These are phyloP conservation scores for Fusarium cicatricum DNA, from an alignment of 2,329 filamentous ascomycete genomes.

Conservation along the genomic window DNA sequence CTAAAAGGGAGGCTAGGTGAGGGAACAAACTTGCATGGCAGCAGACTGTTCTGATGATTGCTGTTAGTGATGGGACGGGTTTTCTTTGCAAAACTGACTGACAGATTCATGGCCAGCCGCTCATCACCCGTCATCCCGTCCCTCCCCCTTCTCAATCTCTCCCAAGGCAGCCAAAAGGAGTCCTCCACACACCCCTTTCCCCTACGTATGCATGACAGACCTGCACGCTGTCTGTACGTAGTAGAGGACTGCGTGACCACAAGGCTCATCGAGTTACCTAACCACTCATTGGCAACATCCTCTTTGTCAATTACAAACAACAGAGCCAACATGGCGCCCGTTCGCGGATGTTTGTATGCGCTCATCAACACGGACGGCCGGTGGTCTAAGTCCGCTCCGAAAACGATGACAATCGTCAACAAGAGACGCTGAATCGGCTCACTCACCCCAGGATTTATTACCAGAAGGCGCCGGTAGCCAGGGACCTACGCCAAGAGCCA, in stretches of 20 bases:
- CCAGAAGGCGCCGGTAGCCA: slow-evolving; percentile 21
- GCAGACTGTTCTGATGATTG: slow-evolving; percentile 14
- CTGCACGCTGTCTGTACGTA: slow-evolving; percentile 18
- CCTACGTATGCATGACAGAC: slow-evolving; percentile 34
- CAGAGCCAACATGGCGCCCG: neutral
- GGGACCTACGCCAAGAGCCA: slow-evolving; percentile 27
- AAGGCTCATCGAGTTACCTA: neutral
- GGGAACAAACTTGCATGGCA: slow-evolving; percentile 2
- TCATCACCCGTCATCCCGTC: slow-evolving; percentile 28
- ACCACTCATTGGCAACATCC: neutral
- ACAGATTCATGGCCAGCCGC: slow-evolving; percentile 20
- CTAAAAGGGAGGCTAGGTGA: neutral
- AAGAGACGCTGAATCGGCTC: slow-evolving; percentile 25
- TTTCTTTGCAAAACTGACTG: slow-evolving; percentile 13
- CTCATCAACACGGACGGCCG: neutral
- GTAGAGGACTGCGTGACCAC: slow-evolving; percentile 12
- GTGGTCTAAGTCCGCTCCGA: slow-evolving; percentile 19
- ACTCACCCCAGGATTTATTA: slow-evolving; percentile 32
- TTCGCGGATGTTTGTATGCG: slow-evolving; percentile 6
- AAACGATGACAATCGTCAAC: slow-evolving; percentile 12
- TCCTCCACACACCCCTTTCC: neutral
- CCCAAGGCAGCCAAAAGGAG: neutral
- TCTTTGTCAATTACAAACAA: neutral
- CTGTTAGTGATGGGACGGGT: slow-evolving; percentile 14
- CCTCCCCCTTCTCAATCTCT: slow-evolving; percentile 17